Evolutionary conservation across 108 stramenopile genomes (phyloP), one percentile per base, ranked within the genome.

Genomic region (Cylindrotheca closterium): DNA sequence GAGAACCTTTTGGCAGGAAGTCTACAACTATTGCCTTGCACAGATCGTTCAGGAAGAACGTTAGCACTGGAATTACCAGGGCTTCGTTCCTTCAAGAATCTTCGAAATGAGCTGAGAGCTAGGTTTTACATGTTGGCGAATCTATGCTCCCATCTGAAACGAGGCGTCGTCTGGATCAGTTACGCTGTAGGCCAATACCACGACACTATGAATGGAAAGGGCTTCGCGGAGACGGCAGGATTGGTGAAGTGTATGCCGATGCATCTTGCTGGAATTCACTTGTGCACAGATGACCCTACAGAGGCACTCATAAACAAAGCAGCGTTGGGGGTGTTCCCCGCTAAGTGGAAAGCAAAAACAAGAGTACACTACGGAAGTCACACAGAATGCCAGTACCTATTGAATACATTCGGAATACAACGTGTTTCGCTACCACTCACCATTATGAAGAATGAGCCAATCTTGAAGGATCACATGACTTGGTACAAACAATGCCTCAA

Each of bases 1-100:
- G 3, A 32, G 12, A 33, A 27, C 21, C 22, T 60, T 2, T 1
- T 42, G n/a, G n/a, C 17, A 0, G 68, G 59, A 22, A 32, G 49
- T 2, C 21, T 69, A 18, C 74, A 69, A 34, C 29, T 75, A 1
- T 29, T 75, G 2, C 68, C 74, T 12, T 46, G 28, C 12, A 32
- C 66, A 30, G 74, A 75, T 65, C 56, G 64, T 34, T 55, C 68
- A 7, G 74, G 74, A 28, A 62, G 74, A 50, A 45, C 52, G 1
- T 32, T 75, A 10, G 37, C 15, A 10, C 15, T 42, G 7, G 37
- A 42, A 15, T 42, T 7, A 7, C 37, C 37, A 42, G 37, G 37
- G 15, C 10, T 42, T 15, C 37, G 37, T 42, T 15, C 37, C 7
- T 10, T 10, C 10, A 42, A 42, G 10, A 10, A 15, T 15, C 10